These are phyloP conservation scores for Halophytophthora batemanensis DNA, from an alignment of 352 stramenopile species.

Conservation along the genomic window DNA sequence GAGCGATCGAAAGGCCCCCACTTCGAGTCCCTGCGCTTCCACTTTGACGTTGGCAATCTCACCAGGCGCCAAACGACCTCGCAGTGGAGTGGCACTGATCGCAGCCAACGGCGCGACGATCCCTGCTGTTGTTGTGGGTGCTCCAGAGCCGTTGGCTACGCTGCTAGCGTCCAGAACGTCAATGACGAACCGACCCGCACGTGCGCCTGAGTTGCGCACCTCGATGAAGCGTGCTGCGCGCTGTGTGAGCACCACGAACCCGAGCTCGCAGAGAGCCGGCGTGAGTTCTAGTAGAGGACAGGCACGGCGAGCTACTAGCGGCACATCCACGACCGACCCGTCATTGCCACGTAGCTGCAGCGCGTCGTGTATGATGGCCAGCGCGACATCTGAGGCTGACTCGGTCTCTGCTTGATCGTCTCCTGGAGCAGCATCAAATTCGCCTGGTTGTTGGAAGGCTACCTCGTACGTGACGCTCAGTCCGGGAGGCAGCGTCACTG, in stretches of 20 bases:
- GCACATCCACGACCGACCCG: constrained; percentile 52
- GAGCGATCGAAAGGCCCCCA: constrained; percentile 39
- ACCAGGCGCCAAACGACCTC: constrained; percentile 26
- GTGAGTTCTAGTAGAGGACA: constrained; percentile 59
- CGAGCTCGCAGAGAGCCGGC: constrained; percentile 52
- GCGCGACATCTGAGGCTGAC: constrained; percentile 4
- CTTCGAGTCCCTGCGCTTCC: constrained; percentile 33
- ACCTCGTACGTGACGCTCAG: constrained; percentile 65
- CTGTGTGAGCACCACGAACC: constrained; percentile 61
- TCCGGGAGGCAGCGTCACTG: constrained; percentile 54
- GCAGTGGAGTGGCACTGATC: constrained; percentile 30
- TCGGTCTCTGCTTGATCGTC: constrained; percentile 7
- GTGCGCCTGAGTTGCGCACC: constrained; percentile 45
- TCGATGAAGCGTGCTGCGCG: constrained; percentile 50
- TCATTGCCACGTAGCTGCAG: constrained; percentile 62
- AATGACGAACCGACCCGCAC: constrained; percentile 40
- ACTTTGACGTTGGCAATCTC: constrained; percentile 46
- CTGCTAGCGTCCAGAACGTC: constrained; percentile 38
- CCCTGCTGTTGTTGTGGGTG: background rate
- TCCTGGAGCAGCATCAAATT: constrained; percentile 5
- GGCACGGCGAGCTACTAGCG: constrained; percentile 48
- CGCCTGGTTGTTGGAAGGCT: constrained; percentile 33
- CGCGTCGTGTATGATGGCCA: constrained; percentile 56
- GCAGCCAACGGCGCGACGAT: constrained; percentile 1
- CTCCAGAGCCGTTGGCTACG: background rate